Evolutionary conservation across 805 yeast genomes (phyloP), one percentile per base, ranked within the genome.

Genomic region (Yarrowia hollandica): DNA sequence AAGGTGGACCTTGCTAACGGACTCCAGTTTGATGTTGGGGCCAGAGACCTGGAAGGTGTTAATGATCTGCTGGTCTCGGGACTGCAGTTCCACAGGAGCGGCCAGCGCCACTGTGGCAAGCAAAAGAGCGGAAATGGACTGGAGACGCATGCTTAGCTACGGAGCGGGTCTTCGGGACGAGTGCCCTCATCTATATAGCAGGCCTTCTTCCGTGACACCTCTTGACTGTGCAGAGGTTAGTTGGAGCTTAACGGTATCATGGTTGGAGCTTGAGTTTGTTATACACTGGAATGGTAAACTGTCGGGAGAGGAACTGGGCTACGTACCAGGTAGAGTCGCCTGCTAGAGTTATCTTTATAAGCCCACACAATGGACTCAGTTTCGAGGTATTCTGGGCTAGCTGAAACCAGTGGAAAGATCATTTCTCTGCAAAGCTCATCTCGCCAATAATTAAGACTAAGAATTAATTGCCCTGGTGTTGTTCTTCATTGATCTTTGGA

Each of bases 81-180:
- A 7, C 10, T 28, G 31, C 25, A 50, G 57, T 19, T 33, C 41
- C 28, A 33, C 38, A 6, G 56, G 56, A 15, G 42, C 56, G 41
- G 56, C 56, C 56, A 48, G 56, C 30, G 56, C 56, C 22, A 23
- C 41, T 12, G 56, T 15, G 38, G 55, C 55, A 21, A 48, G 26
- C 25, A 16, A 22, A 39, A 34, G 38, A 12, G 44, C 30, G 28
- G 31, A 28, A 16, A 25, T 21, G 12, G 46, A 25, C 19, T 41
- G 31, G 22, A 28, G 5, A 19, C 19, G 35, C 25, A 26, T 42
- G 46, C 46, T 21, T 22, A 28, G 28, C 21, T 8, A 15, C 9
- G 6, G 28, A 25, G 10, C 6, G 28, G 28, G 28, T 7, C 9
- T 7, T 25, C 9, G 28, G 28, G 28, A 25, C n/a, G n/a, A n/a